Evolutionary conservation across 2,329 filamentous ascomycete genomes (phyloP).

Genomic region (Sarocladium kiliense): DNA sequence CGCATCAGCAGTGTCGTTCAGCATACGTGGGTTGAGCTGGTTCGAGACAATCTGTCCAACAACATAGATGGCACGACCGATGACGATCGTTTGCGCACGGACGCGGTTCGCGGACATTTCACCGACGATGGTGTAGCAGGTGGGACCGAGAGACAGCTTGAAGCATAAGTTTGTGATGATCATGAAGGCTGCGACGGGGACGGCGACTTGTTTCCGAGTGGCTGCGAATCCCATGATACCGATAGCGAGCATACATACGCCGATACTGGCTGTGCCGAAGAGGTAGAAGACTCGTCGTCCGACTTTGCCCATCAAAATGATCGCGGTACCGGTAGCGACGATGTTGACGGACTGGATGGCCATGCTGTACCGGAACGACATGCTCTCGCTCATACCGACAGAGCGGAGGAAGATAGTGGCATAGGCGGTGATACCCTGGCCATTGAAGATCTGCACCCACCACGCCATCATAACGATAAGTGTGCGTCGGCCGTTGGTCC

Average conservation of each 20-base stretch:
- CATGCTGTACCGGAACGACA: constrained; percentile 42
- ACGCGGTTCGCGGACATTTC: constrained; percentile 39
- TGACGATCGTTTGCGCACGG: constrained; percentile 37
- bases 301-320: constrained; percentile 29
- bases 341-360: constrained; percentile 42
- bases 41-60: constrained; percentile 32
- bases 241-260: constrained; percentile 33
- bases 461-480: constrained; percentile 25
- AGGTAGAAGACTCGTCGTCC: constrained; percentile 36
- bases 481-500: constrained; percentile 32
- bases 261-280: constrained; percentile 33
- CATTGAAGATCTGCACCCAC: constrained; percentile 26
- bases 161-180: constrained; percentile 36
- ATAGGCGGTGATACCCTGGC: constrained; percentile 47
- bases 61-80: constrained; percentile 36
- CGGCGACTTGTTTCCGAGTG: constrained; percentile 15
- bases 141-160: constrained; percentile 38
- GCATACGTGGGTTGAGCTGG: constrained; percentile 30
- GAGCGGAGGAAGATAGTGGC: constrained; percentile 48
- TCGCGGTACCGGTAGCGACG: constrained; percentile 33
- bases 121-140: constrained; percentile 37
- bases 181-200: constrained; percentile 30
- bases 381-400: constrained; percentile 37
- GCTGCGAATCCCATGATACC: constrained; percentile 33
- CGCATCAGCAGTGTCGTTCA: constrained; percentile 20